Evolutionary conservation across 148 eudicot species (phyloP).

Genomic region (Heliamphora exappendiculata): DNA sequence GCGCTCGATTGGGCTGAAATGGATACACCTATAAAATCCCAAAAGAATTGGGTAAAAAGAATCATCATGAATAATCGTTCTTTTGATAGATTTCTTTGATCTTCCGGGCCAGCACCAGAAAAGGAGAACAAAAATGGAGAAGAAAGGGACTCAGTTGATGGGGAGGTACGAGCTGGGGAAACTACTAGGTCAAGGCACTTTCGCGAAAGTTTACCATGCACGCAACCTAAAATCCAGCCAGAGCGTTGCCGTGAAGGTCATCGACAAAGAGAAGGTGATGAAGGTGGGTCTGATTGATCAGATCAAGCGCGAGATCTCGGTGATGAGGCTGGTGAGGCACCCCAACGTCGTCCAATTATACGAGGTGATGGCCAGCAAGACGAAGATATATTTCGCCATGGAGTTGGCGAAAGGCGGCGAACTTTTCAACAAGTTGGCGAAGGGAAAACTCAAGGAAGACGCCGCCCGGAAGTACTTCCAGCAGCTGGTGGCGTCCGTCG

Average conservation of each 20-base stretch:
- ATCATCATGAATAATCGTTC: not conserved
- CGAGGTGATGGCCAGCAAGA: slow-evolving; percentile 82
- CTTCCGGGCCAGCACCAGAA: not conserved
- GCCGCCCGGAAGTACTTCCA: slow-evolving; percentile 60
- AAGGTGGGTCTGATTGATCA: slow-evolving; percentile 57
- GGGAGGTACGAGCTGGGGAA: slow-evolving; percentile 62
- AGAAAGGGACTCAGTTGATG: slow-evolving; percentile 49
- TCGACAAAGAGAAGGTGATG: slow-evolving; percentile 58
- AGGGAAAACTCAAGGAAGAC: slow-evolving; percentile 58
- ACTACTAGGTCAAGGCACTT: slow-evolving; percentile 69
- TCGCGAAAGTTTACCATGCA: slow-evolving; percentile 67
- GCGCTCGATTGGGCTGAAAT: not conserved
- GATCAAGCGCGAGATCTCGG: slow-evolving; percentile 74
- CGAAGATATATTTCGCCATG: slow-evolving; percentile 75
- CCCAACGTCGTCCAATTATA: slow-evolving; percentile 60
- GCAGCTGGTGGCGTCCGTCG: slow-evolving; percentile 67
- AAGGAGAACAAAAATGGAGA: slow-evolving; percentile 29
- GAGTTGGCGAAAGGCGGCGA: slow-evolving; percentile 76
- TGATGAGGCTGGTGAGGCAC: slow-evolving; percentile 66
- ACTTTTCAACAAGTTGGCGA: slow-evolving; percentile 55
- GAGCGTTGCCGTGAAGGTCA: slow-evolving; percentile 61
- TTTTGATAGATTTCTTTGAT: not conserved
- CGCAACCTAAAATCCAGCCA: slow-evolving; percentile 38
- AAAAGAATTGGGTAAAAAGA: not conserved
- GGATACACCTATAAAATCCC: not conserved